A percentile compares a stretch with the other conserved stretches of the same genome.
phyloP scores from a whole-genome alignment of 129 eudicot species.

The Oenanthe sinensis region DNA sequence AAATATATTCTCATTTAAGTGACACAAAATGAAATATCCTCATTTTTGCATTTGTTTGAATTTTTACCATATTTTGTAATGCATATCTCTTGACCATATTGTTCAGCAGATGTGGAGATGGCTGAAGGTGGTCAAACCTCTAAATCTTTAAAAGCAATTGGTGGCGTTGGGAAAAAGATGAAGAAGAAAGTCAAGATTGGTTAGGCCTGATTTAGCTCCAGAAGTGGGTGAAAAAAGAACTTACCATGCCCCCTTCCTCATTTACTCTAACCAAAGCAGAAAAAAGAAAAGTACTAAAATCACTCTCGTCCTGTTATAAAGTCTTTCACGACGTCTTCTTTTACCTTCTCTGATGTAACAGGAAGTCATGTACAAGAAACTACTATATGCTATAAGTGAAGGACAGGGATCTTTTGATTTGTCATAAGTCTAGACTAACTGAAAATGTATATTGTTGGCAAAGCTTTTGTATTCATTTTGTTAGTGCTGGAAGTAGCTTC shows the following conservation, averaged over 20 bases:
- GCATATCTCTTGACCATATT: not conserved
- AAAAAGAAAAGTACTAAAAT: too few species aligned
- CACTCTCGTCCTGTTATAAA: too few species aligned
- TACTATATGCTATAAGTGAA: slow-evolving; percentile 76
- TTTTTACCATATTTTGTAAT: not conserved
- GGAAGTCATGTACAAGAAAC: slow-evolving; percentile 94
- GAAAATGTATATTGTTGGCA: slow-evolving; percentile 30
- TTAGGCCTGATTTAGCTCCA: not conserved
- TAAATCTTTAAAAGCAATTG: slow-evolving; percentile 38
- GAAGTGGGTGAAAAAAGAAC: too few species aligned
- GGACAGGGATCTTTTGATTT: slow-evolving; percentile 99
- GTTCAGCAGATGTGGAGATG: slow-evolving; percentile 54
- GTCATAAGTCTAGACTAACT: slow-evolving; percentile 46
- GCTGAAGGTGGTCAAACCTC: slow-evolving; percentile 37
- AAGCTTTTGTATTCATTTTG: slow-evolving; percentile 12
- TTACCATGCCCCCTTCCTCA: too few species aligned
- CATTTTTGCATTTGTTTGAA: not conserved
- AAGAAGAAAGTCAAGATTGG: slow-evolving; percentile 63
- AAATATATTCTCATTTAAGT: not conserved
- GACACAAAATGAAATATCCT: not conserved
- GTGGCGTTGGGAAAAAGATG: slow-evolving; percentile 49
- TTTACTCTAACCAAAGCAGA: too few species aligned
- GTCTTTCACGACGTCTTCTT: not conserved
- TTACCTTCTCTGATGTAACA: slow-evolving; percentile 13
- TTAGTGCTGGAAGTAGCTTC: slow-evolving; percentile 24